phyloP scores from a whole-genome alignment of 2,329 filamentous ascomycete genomes.

The Ophiostoma piceae region DNA sequence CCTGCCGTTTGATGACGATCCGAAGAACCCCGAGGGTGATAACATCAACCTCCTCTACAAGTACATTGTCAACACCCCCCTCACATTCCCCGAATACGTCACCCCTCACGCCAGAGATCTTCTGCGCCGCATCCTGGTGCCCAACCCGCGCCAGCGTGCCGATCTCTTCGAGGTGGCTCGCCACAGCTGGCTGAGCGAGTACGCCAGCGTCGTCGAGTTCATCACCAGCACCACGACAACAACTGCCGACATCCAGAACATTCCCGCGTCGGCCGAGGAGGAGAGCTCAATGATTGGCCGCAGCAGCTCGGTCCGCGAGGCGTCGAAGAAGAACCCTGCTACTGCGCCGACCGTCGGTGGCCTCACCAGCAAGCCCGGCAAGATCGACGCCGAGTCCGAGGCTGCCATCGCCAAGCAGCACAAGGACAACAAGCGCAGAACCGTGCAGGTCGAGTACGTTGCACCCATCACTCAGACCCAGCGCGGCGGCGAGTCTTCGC shows the following conservation, averaged over 20 bases:
- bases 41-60: slow-evolving; percentile 99
- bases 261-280: slow-evolving; percentile 56
- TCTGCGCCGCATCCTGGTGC: slow-evolving; percentile 85
- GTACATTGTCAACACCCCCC: slow-evolving; percentile 94
- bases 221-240: slow-evolving; percentile 94
- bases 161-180: slow-evolving; percentile 95
- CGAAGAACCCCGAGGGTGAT: slow-evolving; percentile 95
- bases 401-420: slow-evolving; percentile 54
- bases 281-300: slow-evolving; percentile 64
- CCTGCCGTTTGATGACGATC: slow-evolving; percentile 95
- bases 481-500: slow-evolving; percentile 54
- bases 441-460: slow-evolving; percentile 96
- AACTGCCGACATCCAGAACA: slow-evolving; percentile 76
- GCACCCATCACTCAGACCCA: slow-evolving; percentile 81
- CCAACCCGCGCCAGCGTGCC: slow-evolving; percentile 88
- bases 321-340: slow-evolving; percentile 58
- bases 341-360: slow-evolving; percentile 52
- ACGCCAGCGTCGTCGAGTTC: slow-evolving; percentile 91
- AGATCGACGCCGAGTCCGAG: slow-evolving; percentile 63
- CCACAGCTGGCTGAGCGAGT: slow-evolving; percentile 97
- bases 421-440: slow-evolving; percentile 85
- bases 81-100: slow-evolving; percentile 98
- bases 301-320: slow-evolving; percentile 87
- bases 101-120: slow-evolving; percentile 93
- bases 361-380: slow-evolving; percentile 66